Conservation (phyloP, 2,329 filamentous ascomycete genomes). For the Dothistroma pini region DNA sequence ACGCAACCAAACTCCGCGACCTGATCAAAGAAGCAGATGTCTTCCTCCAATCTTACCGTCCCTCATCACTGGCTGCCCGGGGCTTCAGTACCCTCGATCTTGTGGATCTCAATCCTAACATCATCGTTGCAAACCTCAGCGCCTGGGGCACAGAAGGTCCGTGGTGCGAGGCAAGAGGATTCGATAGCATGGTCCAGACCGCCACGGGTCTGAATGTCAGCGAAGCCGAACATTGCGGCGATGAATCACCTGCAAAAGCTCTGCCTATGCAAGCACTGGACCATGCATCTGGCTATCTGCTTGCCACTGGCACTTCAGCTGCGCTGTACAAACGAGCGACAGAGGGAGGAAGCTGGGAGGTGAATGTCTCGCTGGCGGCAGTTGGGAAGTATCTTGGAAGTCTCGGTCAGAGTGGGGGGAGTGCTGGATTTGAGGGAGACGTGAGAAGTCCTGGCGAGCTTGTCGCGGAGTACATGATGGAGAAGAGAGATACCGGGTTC, state of each 20-base stretch:
- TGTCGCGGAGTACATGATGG: conserved; percentile 31
- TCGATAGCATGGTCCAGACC: conserved; percentile 56
- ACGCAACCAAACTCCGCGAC: conserved; percentile 25
- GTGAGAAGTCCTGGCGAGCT: conserved; percentile 17
- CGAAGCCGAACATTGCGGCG: conserved; percentile 48
- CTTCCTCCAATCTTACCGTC: conserved; percentile 48
- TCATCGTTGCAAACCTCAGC: conserved; percentile 52
- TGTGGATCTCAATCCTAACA: conserved; percentile 38
- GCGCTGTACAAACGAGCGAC: conserved; percentile 48
- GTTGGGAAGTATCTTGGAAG: conserved; percentile 55
- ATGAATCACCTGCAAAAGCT: conserved; percentile 35
- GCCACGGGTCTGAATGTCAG: conserved; percentile 55
- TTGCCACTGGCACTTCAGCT: conserved; percentile 52
- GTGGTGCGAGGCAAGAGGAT: conserved; percentile 49
- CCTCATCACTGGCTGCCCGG: conserved; percentile 44
- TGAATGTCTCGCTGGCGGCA: conserved; percentile 55
- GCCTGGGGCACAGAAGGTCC: conserved; percentile 51
- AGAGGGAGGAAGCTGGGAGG: conserved; percentile 49
- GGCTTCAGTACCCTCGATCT: conserved; percentile 44
- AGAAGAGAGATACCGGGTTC: conserved; percentile 45
- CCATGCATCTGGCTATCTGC: conserved; percentile 53
- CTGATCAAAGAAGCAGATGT: conserved; percentile 41
- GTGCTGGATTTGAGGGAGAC: conserved; percentile 43
- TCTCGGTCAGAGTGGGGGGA: conserved; percentile 49
- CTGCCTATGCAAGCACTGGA: conserved; percentile 56